These are phyloP conservation scores for Fraxinus paxiana DNA, from an alignment of 305 asterid genomes.

Conservation along the genomic window DNA sequence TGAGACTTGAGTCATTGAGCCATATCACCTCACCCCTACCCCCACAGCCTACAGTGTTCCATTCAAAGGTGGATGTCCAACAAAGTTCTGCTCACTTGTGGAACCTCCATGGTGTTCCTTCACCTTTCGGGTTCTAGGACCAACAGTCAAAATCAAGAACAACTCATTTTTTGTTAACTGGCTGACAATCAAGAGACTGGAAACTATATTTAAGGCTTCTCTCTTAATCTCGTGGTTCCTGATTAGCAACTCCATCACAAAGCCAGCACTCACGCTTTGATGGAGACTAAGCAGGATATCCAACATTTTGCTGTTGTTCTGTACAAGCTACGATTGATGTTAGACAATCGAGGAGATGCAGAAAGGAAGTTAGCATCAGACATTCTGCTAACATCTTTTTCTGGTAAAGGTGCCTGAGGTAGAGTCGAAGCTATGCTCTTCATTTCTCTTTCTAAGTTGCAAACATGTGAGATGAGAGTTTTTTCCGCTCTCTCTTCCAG, in stretches of 20 bases:
- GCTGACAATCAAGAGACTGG: not conserved
- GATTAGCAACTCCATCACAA: not conserved
- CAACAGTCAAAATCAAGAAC: not conserved
- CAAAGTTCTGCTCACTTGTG: not conserved
- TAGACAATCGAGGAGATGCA: not conserved
- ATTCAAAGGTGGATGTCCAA: not conserved
- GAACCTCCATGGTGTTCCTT: not conserved
- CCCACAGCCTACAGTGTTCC: not conserved
- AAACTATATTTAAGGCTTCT: not conserved
- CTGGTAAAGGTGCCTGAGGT: not conserved
- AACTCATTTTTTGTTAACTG: not conserved
- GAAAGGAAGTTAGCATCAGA: not conserved
- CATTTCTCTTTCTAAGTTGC: not conserved
- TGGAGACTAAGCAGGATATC: not conserved
- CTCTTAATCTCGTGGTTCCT: not conserved
- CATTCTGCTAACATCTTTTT: not conserved
- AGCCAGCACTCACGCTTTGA: not conserved
- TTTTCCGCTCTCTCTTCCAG: not conserved
- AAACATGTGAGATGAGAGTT: not conserved
- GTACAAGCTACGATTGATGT: not conserved
- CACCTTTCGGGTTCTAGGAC: not conserved
- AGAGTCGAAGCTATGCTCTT: not conserved
- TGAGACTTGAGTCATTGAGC: not conserved
- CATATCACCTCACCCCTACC: not conserved
- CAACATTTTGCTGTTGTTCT: not conserved